Conservation (phyloP, 805 yeast genomes). For the Candida sakaeoensis region DNA sequence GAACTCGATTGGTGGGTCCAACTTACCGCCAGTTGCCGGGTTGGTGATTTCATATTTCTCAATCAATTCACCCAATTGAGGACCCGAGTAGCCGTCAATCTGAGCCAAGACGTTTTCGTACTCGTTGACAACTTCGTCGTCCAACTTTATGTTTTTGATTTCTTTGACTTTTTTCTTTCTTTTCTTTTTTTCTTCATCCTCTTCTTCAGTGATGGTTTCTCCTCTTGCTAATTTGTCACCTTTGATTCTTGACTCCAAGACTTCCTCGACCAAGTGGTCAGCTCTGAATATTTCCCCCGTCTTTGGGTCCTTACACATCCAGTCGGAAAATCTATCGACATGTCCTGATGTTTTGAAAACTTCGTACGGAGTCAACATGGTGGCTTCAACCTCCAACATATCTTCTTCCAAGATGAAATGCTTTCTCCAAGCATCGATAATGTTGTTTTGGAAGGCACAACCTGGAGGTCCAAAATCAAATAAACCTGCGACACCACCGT, state of each 20-base stretch:
- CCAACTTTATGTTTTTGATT: constrained; percentile 82
- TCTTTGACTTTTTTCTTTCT: constrained; percentile 90
- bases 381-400: constrained; percentile 97
- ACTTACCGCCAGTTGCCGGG: constrained; percentile 83
- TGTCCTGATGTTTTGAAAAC: constrained; percentile 98
- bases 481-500: constrained; percentile 97
- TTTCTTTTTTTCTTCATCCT: constrained; percentile 65
- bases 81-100: constrained; percentile 94
- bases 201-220: constrained; percentile 46
- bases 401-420: constrained; percentile 97
- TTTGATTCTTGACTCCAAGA: constrained; percentile 89
- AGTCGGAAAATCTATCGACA: constrained; percentile 97
- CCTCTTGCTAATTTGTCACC: constrained; percentile 99
- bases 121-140: constrained; percentile 72
- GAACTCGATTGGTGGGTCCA: constrained; percentile 91
- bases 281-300: constrained; percentile 99
- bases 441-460: constrained; percentile 95
- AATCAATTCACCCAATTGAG: constrained; percentile 87
- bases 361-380: constrained; percentile 97
- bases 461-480: constrained; percentile 99
- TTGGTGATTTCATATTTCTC: constrained; percentile 77
- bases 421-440: constrained; percentile 94
- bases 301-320: constrained; percentile 96
- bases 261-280: constrained; percentile 97
- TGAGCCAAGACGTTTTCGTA: constrained; percentile 85